Percentiles rank a stretch among this genome's conserved stretches.
Evolutionary conservation across 345 rosid species (phyloP).

Genomic region (Zanthoxylum bungeanum): DNA sequence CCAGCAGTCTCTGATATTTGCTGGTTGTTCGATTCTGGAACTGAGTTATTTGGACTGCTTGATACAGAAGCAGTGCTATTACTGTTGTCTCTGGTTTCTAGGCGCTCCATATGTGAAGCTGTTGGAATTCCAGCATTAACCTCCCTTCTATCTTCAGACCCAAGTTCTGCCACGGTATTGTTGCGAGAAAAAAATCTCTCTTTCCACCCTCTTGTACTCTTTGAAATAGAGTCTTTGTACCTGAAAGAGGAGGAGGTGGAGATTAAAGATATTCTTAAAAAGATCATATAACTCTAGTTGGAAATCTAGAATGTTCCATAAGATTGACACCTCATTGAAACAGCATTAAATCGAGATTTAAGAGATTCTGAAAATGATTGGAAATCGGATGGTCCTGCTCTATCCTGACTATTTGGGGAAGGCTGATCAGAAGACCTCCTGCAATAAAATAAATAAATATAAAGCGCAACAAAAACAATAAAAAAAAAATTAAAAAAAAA

Average conservation of each 20-base stretch:
- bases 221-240: slow-evolving; percentile 91
- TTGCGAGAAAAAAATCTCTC: slow-evolving; percentile 86
- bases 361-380: slow-evolving; percentile 87
- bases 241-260: slow-evolving; percentile 33
- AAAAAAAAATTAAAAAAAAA: slow-evolving; percentile 6
- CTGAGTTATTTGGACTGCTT: slow-evolving; percentile 33
- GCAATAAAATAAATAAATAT: no score
- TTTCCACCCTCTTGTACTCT: slow-evolving; percentile 92
- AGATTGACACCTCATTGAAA: slow-evolving; percentile 59
- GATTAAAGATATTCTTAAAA: not conserved
- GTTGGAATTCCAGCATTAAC: slow-evolving; percentile 82
- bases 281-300: not conserved
- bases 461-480: no score
- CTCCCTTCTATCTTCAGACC: slow-evolving; percentile 86
- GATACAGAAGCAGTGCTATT: slow-evolving; percentile 42
- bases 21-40: slow-evolving; percentile 37
- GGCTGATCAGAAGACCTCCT: slow-evolving; percentile 58
- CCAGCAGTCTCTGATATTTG: slow-evolving; percentile 25
- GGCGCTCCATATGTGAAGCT: slow-evolving; percentile 77
- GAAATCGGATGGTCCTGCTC: slow-evolving; percentile 83
- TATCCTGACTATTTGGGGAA: slow-evolving; percentile 63
- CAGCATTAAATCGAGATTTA: slow-evolving; percentile 69
- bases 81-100: slow-evolving; percentile 57
- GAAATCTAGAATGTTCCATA: not conserved
- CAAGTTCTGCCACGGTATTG: slow-evolving; percentile 58